Conservation (phyloP, 805 yeast genomes). For the Metschnikowia drakensbergensis region DNA sequence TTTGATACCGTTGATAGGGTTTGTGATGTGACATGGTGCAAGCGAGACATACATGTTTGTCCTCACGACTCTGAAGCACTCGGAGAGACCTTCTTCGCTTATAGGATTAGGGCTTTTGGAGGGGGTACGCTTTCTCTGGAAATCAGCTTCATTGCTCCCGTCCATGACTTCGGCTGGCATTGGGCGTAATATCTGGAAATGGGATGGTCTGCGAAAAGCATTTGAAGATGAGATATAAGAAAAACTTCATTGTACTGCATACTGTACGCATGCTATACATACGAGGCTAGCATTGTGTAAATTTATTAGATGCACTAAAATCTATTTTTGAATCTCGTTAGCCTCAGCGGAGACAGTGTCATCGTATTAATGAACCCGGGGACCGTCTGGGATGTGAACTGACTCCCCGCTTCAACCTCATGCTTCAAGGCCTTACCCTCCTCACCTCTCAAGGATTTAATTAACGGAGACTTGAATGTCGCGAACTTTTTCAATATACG, state of each 20-base stretch:
- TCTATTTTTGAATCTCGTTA: slow-evolving; percentile 12
- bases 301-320: slow-evolving; percentile 5
- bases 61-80: slow-evolving; percentile 63
- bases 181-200: background rate
- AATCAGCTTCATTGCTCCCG: background rate
- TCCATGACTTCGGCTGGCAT: slow-evolving; percentile 12
- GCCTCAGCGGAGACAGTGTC: slow-evolving; percentile 9
- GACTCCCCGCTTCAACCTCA: slow-evolving; percentile 17
- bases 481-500: slow-evolving; percentile 39
- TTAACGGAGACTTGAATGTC: slow-evolving; percentile 22
- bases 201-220: slow-evolving; percentile 4
- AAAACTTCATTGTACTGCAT: slow-evolving; percentile 15
- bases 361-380: slow-evolving; percentile 1
- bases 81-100: slow-evolving; percentile 48
- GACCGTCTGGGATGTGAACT: background rate
- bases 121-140: slow-evolving; percentile 5
- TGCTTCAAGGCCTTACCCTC: slow-evolving; percentile 37
- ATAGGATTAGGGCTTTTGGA: slow-evolving; percentile 35
- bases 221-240: slow-evolving; percentile 14
- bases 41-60: slow-evolving; percentile 73
- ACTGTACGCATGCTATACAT: background rate
- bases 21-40: slow-evolving; percentile 73
- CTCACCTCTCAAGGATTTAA: slow-evolving; percentile 9
- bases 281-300: background rate
- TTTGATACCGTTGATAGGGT: slow-evolving; percentile 75